These are phyloP conservation scores for Eimeria praecox DNA, from an alignment of 169 alveolate genomes.

Conservation along the genomic window DNA sequence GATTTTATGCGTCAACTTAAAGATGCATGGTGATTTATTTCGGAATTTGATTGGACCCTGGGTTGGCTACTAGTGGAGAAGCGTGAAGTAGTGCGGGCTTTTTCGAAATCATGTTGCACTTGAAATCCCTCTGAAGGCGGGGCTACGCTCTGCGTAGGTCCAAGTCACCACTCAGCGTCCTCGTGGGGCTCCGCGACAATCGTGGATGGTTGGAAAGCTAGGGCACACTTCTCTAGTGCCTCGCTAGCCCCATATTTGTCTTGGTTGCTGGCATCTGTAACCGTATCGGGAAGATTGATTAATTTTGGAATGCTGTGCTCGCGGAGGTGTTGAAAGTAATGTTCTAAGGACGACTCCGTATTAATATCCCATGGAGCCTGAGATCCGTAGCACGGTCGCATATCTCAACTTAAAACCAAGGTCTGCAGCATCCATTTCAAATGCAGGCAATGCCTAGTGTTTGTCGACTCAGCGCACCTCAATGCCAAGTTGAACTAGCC, in stretches of 20 bases:
- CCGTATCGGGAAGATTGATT: not conserved
- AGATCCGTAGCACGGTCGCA: not conserved
- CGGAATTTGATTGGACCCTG: too few species aligned
- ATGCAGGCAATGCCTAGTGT: not conserved
- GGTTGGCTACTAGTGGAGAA: too few species aligned
- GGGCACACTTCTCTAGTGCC: not conserved
- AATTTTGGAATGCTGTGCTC: slow-evolving; percentile 47
- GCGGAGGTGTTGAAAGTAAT: slow-evolving; percentile 22
- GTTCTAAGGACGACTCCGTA: slow-evolving; percentile 33
- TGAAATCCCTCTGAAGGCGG: too few species aligned
- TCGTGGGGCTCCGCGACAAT: not conserved
- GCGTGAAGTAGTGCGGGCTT: too few species aligned
- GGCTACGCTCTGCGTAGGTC: too few species aligned
- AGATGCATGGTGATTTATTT: too few species aligned
- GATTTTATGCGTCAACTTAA: too few species aligned
- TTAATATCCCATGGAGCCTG: slow-evolving; percentile 33
- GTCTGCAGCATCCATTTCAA: not conserved
- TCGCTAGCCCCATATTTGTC: not conserved
- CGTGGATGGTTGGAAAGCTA: not conserved
- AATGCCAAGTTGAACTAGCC: slow-evolving; percentile 57
- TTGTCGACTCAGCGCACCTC: slow-evolving; percentile 25
- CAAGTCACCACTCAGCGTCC: not conserved
- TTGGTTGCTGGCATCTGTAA: not conserved
- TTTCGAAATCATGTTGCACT: too few species aligned
- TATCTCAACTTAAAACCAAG: not conserved